A percentile compares a stretch with the other conserved stretches of the same genome.
Conservation (phyloP, 164 flowering plant species). For the grape (Vitis vinifera) region ASM3070453v1 NC_081814.1:5344001-5344500, state of each 20-base stretch:
- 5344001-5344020: no score
- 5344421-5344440: constrained; percentile 84
- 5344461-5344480: constrained; percentile 78
- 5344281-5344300: constrained; percentile 68
- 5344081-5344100: not conserved
- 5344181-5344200: constrained; percentile 73
- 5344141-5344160: constrained; percentile 70
- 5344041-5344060: no score
- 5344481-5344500: constrained; percentile 44
- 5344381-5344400: constrained; percentile 80
- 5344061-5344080: not conserved
- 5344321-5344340: not conserved
- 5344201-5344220: constrained; percentile 97
- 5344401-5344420: constrained; percentile 77
- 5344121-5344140: constrained; percentile 60
- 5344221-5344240: constrained; percentile 87
- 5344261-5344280: constrained; percentile 89
- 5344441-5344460: constrained; percentile 81
- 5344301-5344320: not conserved
- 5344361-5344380: constrained; percentile 46
- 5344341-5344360: no score
- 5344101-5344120: constrained; percentile 29
- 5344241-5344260: constrained; percentile 92
- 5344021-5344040: no score
- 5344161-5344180: constrained; percentile 68